phyloP scores from a whole-genome alignment of 1,284 basidiomycete species.

The Entoloma clypeatum region DNA sequence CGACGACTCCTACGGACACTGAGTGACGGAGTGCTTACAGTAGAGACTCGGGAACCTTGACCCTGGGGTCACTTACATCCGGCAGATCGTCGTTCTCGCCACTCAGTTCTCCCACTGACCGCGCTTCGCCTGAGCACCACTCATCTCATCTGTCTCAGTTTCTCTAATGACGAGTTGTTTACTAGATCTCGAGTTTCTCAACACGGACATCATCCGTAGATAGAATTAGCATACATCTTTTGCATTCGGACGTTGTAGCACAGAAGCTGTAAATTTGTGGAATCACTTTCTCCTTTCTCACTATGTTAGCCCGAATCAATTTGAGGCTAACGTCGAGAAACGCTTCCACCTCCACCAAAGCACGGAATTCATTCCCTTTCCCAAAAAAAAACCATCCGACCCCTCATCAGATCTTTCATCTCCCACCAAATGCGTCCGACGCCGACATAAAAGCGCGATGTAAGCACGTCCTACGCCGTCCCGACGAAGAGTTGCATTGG shows the following conservation, averaged over 20 bases:
- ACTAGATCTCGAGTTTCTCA: neutral
- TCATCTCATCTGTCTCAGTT: conserved; percentile 7
- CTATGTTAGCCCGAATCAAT: too few species aligned
- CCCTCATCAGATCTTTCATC: conserved; percentile 63
- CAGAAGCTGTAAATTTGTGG: neutral
- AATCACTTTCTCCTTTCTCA: too few species aligned
- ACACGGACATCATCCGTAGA: neutral
- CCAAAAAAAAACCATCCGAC: conserved; percentile 49
- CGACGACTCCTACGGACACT: conserved; percentile 38
- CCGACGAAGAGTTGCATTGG: neutral
- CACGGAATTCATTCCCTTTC: conserved; percentile 39
- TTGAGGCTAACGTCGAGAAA: neutral
- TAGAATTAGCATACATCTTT: too few species aligned
- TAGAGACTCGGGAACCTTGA: conserved; percentile 32
- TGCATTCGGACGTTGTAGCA: too few species aligned
- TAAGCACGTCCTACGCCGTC: conserved; percentile 27
- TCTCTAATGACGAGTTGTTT: too few species aligned
- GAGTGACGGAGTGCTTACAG: conserved; percentile 29
- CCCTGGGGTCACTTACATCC: conserved; percentile 33
- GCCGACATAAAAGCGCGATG: conserved; percentile 58
- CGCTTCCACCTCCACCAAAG: conserved; percentile 3
- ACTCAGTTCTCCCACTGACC: conserved; percentile 26
- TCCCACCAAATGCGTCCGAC: conserved; percentile 48
- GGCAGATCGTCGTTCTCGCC: conserved; percentile 36
- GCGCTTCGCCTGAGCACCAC: too few species aligned